A percentile compares a stretch with the other conserved stretches of the same genome.
These are phyloP conservation scores for Lagerstroemia speciosa DNA, from an alignment of 345 rosid species.

Conservation along the genomic window DNA sequence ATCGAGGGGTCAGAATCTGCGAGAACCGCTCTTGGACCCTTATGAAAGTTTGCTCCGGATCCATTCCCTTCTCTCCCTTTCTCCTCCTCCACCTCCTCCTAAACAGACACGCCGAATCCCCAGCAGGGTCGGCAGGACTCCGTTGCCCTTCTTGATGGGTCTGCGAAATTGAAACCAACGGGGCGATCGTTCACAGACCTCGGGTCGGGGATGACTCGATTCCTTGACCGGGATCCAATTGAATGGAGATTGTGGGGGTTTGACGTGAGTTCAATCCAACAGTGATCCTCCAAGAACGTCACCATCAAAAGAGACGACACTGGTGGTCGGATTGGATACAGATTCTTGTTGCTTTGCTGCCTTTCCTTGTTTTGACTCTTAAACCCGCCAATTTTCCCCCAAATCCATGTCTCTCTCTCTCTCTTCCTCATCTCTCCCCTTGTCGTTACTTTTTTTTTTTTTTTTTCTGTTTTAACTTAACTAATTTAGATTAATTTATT, in stretches of 20 bases:
- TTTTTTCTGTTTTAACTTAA: too few relatives aligned
- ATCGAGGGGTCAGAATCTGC: constrained; percentile 70
- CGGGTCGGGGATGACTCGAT: not conserved
- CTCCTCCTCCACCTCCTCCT: not conserved
- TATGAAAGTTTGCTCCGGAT: constrained; percentile 96
- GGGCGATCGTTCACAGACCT: not conserved
- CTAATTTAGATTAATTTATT: too few relatives aligned
- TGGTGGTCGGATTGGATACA: too few relatives aligned
- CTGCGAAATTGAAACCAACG: not conserved
- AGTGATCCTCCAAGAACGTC: not conserved
- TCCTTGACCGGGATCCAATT: not conserved
- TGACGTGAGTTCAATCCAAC: not conserved
- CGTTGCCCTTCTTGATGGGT: not conserved
- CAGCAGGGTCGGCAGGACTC: not conserved
- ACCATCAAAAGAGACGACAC: too few relatives aligned
- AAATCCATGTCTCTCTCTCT: too few relatives aligned
- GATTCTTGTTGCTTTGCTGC: not conserved
- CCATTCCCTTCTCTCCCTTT: constrained; percentile 38
- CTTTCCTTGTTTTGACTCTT: not conserved
- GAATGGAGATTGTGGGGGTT: not conserved
- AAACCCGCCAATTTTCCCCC: not conserved
- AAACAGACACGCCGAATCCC: not conserved
- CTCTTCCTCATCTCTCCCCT: too few relatives aligned
- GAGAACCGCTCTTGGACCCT: constrained; percentile 93
- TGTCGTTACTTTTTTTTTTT: too few relatives aligned